Percentiles rank a stretch among this genome's conserved stretches.
Conservation (phyloP, 2,329 filamentous ascomycete species). For the Colletotrichum euphorbiae region DNA sequence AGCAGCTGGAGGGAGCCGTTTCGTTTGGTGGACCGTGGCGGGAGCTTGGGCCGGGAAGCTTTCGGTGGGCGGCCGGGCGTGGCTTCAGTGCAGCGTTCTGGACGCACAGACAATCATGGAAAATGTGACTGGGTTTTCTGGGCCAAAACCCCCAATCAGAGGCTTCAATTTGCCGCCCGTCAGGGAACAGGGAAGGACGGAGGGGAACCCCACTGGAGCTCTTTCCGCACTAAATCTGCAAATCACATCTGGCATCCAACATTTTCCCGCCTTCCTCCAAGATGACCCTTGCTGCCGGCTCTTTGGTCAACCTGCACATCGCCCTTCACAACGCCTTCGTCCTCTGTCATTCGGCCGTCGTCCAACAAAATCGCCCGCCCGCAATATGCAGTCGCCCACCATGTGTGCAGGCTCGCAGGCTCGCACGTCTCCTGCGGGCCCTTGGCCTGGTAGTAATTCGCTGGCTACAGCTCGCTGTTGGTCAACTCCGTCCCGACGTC, state of each 20-base stretch:
- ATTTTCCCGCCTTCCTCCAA: slow-evolving; percentile 14
- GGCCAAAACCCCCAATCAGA: slow-evolving; percentile 41
- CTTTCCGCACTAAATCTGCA: slow-evolving; percentile 7
- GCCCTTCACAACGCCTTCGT: slow-evolving; percentile 16
- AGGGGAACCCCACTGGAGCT: slow-evolving; percentile 27
- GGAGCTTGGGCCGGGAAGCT: slow-evolving; percentile 32
- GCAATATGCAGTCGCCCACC: slow-evolving; percentile 23
- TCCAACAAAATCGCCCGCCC: slow-evolving; percentile 25
- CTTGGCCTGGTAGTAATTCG: slow-evolving; percentile 17
- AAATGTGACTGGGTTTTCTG: no score
- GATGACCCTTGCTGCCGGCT: background rate
- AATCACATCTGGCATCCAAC: slow-evolving; percentile 27
- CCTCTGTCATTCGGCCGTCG: slow-evolving; percentile 33
- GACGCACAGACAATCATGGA: slow-evolving; percentile 19
- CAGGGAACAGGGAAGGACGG: slow-evolving; percentile 32
- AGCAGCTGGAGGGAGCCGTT: background rate
- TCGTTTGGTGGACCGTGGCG: background rate
- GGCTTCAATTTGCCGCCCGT: slow-evolving; percentile 44
- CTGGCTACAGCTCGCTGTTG: slow-evolving; percentile 22
- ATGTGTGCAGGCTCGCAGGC: slow-evolving; percentile 23
- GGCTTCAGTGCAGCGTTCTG: background rate
- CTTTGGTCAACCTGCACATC: slow-evolving; percentile 29
- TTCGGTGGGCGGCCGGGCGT: background rate
- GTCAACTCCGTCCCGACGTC: slow-evolving; percentile 26
- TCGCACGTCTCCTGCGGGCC: slow-evolving; percentile 26